Percentiles rank a stretch among this genome's conserved stretches.
Conservation (phyloP, 83 land plant genomes). For the Thuja plicata region DNA sequence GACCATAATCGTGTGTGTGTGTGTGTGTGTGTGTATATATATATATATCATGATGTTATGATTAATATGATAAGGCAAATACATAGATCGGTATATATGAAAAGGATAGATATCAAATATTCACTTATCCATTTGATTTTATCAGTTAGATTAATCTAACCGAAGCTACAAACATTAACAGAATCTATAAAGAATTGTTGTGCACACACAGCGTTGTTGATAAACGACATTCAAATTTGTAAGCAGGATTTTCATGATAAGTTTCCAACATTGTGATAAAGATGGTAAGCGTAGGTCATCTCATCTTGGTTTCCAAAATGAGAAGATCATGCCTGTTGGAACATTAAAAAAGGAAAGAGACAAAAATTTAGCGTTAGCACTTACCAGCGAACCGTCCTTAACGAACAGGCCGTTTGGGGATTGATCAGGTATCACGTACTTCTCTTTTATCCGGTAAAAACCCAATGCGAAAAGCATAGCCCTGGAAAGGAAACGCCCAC, state of each 20-base stretch:
- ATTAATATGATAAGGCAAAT: no score
- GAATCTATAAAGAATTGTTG: neutral
- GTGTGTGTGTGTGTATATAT: no score
- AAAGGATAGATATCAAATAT: no score
- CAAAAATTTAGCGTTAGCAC: neutral
- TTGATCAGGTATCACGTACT: neutral
- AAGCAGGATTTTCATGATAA: neutral
- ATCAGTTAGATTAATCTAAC: no score
- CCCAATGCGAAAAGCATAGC: conserved; percentile 78
- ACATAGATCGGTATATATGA: no score
- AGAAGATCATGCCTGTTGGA: neutral
- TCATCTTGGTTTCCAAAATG: neutral
- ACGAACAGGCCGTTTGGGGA: neutral
- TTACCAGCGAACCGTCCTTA: neutral
- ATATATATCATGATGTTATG: no score
- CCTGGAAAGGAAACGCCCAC: conserved; percentile 79
- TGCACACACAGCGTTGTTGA: neutral
- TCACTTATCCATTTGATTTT: no score
- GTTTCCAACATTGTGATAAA: neutral
- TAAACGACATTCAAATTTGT: neutral
- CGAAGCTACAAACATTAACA: no score
- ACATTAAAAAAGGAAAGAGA: neutral
- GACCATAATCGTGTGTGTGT: no score
- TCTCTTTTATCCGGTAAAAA: conserved; percentile 77
- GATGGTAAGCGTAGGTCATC: neutral